Conservation (phyloP, 1,139 yeast species). For the Debaryomycetaceae sp. region DNA sequence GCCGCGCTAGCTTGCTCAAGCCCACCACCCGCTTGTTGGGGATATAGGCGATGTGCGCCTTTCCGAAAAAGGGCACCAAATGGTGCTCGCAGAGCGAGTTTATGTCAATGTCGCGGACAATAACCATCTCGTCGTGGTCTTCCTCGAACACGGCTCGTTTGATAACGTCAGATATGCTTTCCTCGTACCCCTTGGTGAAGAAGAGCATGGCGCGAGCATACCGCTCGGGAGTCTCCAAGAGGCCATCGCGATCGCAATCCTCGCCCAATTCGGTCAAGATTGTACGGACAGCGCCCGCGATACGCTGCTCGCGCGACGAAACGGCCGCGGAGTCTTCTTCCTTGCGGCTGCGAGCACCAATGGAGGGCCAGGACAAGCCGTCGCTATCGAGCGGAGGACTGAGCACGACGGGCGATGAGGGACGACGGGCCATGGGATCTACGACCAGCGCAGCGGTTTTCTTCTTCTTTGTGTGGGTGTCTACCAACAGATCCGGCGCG, state of each 20-base stretch:
- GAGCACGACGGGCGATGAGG: slow-evolving; percentile 73
- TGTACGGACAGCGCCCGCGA: slow-evolving; percentile 77
- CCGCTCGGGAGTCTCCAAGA: slow-evolving; percentile 88
- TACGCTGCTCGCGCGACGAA: slow-evolving; percentile 52
- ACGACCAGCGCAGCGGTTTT: not conserved
- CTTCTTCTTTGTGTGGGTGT: too few species aligned
- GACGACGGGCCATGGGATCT: slow-evolving; percentile 37
- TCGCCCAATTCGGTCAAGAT: slow-evolving; percentile 85
- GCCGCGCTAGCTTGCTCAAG: slow-evolving; percentile 80
- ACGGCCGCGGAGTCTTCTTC: slow-evolving; percentile 58
- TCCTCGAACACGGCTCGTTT: slow-evolving; percentile 95
- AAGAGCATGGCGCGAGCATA: slow-evolving; percentile 94
- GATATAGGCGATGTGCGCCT: slow-evolving; percentile 91
- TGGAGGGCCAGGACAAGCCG: slow-evolving; percentile 89
- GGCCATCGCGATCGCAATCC: slow-evolving; percentile 80
- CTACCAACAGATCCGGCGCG: too few species aligned
- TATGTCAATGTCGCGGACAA: slow-evolving; percentile 87
- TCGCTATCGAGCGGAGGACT: slow-evolving; percentile 83
- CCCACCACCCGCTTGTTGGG: slow-evolving; percentile 96
- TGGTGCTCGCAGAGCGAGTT: slow-evolving; percentile 95
- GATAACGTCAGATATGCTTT: slow-evolving; percentile 79
- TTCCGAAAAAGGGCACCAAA: slow-evolving; percentile 92
- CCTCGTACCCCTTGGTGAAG: slow-evolving; percentile 95
- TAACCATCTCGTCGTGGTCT: slow-evolving; percentile 98
- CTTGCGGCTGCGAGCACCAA: slow-evolving; percentile 72